Base-by-base conservation (phyloP, 2,329 filamentous ascomycete genomes). In the Talaromyces verruculosus region DNA sequence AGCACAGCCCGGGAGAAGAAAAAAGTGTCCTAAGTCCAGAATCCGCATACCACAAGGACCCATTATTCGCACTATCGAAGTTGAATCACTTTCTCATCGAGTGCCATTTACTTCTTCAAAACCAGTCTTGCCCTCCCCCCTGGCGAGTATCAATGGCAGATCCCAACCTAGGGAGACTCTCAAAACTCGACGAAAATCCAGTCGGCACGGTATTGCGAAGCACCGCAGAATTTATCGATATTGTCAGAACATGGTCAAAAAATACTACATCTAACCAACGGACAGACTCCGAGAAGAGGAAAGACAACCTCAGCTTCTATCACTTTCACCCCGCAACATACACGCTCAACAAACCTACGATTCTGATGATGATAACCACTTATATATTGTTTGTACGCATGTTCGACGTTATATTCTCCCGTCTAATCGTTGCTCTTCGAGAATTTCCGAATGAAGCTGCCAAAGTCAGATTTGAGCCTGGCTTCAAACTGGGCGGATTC, bases 311-410 rank as follows among this genome's bases (percentile, higher is more conserved):
- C 8, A 19, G 6, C n/a, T 37, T 37, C 30, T 57, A 35, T 4
- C 28, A 57, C n/a, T 19, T 57, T 19, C n/a, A 19, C 1, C 51
- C 51, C 30, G 25, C 28, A 37, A 35, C 8, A 25, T 61, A 45
- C 33, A 47, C 41, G 1, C 60, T 51, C 22, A 33, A 30, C 25
- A 60, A 37, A 7, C 43, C 63, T 11, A 65, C 25, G 17, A 49
- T 65, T 5, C 13, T 65, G 11, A 65, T 65, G 41, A 45, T 49
- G 8, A 65, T 65, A 22, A 60, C 53, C 7, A 59, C 53, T 13
- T 65, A 65, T 51, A 22, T 65, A n/a, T 33, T 57, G 19, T 39
- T 65, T 17, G n/a, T 60, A 19, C 63, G 63, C 15, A 41, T 65
- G 25, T 65, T 35, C 6, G 51, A 65, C 39, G 33, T 59, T 15